Base-by-base conservation (phyloP, 768 basidiomycete genomes). In the Suillus cothurnatus region DNA sequence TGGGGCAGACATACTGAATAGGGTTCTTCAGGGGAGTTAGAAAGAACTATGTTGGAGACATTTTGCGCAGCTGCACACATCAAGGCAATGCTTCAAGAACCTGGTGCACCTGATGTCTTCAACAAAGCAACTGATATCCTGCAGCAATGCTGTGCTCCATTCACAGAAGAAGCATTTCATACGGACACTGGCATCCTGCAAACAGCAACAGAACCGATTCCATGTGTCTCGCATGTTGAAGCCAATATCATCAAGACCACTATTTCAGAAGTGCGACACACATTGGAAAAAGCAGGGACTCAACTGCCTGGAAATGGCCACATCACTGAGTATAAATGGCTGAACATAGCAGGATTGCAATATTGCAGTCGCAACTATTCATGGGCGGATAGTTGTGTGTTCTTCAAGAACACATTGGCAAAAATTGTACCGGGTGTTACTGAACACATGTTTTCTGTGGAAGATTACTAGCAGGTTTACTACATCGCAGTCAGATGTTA, bases 31-130 rank as follows among this genome's bases (percentile, higher is more conserved):
- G 67, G 67, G 2, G 28, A 68, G 23, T 28, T 63, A 6, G 67
- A 68, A 32, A 43, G 19, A 12, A 68, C 61, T 1, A 68, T 68
- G 66, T 15, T 65, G 0, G 28, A 61, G 17, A 56, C 26, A 1
- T 67, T 67, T 15, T 67, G 66, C n/a, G 38, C 45, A 0, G 52
- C 59, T 17, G 52, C 32, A 3, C 49, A 26, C 3, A 58, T 67
- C 0, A 67, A 67, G 52, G 66, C 56, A 5, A 38, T 64, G 17
- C n/a, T 67, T 1, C 66, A 64, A 21, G 38, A 61, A 12, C 39
- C 49, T n/a, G 58, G 55, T 0, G 50, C 63, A 11, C 8, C 52
- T 1, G 11, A 23, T 3, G 38, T 67, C 1, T 0, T 64, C 15
- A 55, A 47, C 17, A 6, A 21, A 1, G 32, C 32, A 8, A 17